Base-by-base conservation (phyloP, 2,329 filamentous ascomycete genomes). In the Xylariomycetidae sp. region DNA sequence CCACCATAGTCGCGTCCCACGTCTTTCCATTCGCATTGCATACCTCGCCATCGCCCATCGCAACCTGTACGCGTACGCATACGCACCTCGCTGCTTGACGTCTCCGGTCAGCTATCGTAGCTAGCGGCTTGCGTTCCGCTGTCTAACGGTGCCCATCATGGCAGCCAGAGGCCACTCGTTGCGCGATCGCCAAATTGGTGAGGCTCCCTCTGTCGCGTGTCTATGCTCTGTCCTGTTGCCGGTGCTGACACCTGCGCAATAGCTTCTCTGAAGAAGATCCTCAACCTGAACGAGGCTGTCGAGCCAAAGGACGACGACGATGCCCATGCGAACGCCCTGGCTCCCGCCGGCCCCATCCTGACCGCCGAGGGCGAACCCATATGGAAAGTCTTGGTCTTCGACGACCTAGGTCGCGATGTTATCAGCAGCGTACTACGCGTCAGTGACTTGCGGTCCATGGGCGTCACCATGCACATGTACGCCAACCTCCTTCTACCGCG, bases 321-420 rank as follows among this genome's bases (percentile, higher is more conserved):
- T 37, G 58, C 71, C 24, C 65, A 74, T 28, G 67, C 74, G 35
- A 81, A 80, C 52, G 80, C 79, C 31, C 65, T 82, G 35, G 72
- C 81, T 34, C 76, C 82, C 15, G 74, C 81, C 23, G 80, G 81
- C n/a, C 82, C 86, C 12, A 84, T 95, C 33, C 67, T 95, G 41
- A 88, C 88, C 48, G 74, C 85, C 29, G 82, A 93, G 49, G 88
- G 89, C 43, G 86, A 94, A 52, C 89, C 90, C 1, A 89, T 95
- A 65, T 96, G 90, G 90, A 96, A 96, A 61, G 85, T 96, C 6
- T 69, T 98, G 32, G 87, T 98, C 8, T 96, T 98, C 56, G 93
- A 98, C 61, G 84, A 90, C 48, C 60, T 81, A 4, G 92, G 90
- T 29, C 76, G 89, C 58, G 89, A 96, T 74, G 85, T 98, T 38